Conservation (phyloP, 2,329 filamentous ascomycete genomes). For the Pyrenochaeta sp. region DNA sequence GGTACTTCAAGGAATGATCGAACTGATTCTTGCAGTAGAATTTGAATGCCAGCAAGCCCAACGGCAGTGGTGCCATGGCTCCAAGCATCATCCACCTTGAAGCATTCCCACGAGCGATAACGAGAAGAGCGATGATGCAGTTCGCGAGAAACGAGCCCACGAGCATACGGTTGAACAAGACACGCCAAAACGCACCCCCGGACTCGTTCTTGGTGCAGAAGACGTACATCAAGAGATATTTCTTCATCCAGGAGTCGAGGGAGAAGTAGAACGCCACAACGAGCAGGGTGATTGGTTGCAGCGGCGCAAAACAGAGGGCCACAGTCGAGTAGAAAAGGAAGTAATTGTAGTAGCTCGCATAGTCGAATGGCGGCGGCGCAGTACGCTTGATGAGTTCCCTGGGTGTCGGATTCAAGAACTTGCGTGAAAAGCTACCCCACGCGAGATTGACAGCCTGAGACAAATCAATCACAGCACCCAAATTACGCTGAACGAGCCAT, state of each 20-base stretch:
- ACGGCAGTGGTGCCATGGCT: slow-evolving; percentile 74
- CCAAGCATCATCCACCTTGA: slow-evolving; percentile 65
- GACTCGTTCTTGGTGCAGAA: slow-evolving; percentile 98
- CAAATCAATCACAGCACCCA: slow-evolving; percentile 93
- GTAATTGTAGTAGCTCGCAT: slow-evolving; percentile 97
- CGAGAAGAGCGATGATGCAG: slow-evolving; percentile 76
- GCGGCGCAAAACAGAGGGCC: slow-evolving; percentile 79
- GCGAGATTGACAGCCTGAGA: slow-evolving; percentile 83
- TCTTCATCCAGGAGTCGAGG: slow-evolving; percentile 89
- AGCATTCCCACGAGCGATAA: slow-evolving; percentile 68
- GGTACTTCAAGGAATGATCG: slow-evolving; percentile 82
- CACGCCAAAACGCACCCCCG: slow-evolving; percentile 89
- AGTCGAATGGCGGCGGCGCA: slow-evolving; percentile 91
- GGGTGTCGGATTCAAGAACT: slow-evolving; percentile 86
- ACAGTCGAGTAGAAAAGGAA: slow-evolving; percentile 95
- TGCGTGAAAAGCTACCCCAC: slow-evolving; percentile 85
- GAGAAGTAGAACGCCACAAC: slow-evolving; percentile 89
- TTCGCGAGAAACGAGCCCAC: slow-evolving; percentile 83
- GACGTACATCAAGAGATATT: slow-evolving; percentile 92
- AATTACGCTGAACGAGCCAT: slow-evolving; percentile 81
- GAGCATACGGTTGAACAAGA: slow-evolving; percentile 90
- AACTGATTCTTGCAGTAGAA: slow-evolving; percentile 78
- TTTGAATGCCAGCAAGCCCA: slow-evolving; percentile 85
- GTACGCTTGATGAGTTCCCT: slow-evolving; percentile 91
- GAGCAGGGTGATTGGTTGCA: slow-evolving; percentile 87